A percentile compares a stretch with the other conserved stretches of the same genome.
Evolutionary conservation across 2,329 filamentous ascomycete genomes (phyloP).

Genomic region (Penicillium sp.): DNA sequence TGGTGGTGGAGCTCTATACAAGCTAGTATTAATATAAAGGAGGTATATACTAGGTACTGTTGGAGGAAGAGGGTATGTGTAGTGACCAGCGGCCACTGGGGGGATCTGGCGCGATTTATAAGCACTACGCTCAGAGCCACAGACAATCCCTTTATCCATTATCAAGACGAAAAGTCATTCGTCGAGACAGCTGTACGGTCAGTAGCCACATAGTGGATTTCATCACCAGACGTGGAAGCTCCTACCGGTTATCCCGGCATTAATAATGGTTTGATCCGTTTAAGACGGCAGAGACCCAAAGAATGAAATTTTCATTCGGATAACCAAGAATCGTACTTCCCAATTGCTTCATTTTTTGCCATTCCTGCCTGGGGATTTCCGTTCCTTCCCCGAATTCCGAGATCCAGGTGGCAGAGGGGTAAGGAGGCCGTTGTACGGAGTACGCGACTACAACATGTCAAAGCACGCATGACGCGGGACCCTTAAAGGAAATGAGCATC

Average conservation of each 20-base stretch:
- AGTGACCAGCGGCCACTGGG: neutral
- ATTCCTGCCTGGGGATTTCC: neutral
- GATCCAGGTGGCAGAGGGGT: neutral
- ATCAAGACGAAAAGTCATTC: constrained; percentile 11
- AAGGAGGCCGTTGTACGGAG: neutral
- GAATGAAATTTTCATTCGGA: constrained; percentile 4
- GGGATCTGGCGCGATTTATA: constrained; percentile 17
- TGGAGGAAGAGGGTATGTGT: neutral
- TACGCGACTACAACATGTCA: neutral
- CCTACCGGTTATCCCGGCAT: constrained; percentile 19
- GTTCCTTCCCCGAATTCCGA: neutral
- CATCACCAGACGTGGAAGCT: constrained; percentile 21
- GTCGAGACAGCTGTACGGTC: constrained; percentile 12
- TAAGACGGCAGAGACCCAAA: constrained; percentile 9
- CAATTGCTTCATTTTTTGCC: constrained; percentile 4
- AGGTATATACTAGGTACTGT: neutral
- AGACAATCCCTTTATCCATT: constrained; percentile 12
- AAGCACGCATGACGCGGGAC: constrained; percentile 19
- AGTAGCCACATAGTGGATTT: constrained; percentile 18
- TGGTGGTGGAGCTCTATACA: constrained; percentile 8
- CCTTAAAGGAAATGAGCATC: constrained; percentile 18
- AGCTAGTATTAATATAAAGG: neutral
- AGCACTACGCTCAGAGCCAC: constrained; percentile 11
- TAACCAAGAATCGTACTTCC: constrained; percentile 3
- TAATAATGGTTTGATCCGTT: constrained; percentile 10